These are phyloP conservation scores for Euphorbia tirucalli DNA, from an alignment of 345 rosid species.

Conservation along the genomic window DNA sequence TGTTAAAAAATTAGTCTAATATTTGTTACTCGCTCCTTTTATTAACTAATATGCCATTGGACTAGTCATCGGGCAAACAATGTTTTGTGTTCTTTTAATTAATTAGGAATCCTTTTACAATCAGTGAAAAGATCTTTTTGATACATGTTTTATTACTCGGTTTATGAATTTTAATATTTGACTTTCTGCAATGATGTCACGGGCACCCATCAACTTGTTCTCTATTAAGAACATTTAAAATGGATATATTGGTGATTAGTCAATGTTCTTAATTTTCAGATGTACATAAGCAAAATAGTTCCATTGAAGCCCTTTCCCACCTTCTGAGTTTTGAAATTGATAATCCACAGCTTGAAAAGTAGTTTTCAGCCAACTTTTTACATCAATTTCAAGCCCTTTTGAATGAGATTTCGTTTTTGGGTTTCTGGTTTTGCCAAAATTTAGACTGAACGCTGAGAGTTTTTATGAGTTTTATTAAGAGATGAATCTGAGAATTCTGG, in stretches of 20 bases:
- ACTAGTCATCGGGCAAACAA: too few relatives aligned
- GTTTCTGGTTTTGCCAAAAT: not conserved
- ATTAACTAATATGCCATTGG: too few relatives aligned
- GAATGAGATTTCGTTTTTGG: not conserved
- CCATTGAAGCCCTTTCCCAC: not conserved
- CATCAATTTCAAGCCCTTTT: not conserved
- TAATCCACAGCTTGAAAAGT: not conserved
- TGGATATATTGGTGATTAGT: not conserved
- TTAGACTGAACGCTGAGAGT: not conserved
- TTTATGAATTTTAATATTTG: not conserved
- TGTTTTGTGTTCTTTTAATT: too few relatives aligned
- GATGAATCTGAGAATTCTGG: conserved; percentile 39
- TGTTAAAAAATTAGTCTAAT: too few relatives aligned
- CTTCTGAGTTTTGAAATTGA: not conserved
- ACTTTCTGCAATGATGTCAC: not conserved
- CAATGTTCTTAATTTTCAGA: not conserved
- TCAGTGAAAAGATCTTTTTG: too few relatives aligned
- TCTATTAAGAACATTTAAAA: not conserved
- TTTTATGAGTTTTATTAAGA: not conserved
- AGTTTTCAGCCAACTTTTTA: not conserved
- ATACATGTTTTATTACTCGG: too few relatives aligned
- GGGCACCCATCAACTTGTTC: not conserved
- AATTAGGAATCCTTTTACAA: too few relatives aligned
- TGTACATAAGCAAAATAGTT: not conserved
- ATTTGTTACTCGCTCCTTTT: too few relatives aligned